phyloP scores from a whole-genome alignment of 495 filamentous ascomycete genomes.

The Hypoxylon fuscum region DNA sequence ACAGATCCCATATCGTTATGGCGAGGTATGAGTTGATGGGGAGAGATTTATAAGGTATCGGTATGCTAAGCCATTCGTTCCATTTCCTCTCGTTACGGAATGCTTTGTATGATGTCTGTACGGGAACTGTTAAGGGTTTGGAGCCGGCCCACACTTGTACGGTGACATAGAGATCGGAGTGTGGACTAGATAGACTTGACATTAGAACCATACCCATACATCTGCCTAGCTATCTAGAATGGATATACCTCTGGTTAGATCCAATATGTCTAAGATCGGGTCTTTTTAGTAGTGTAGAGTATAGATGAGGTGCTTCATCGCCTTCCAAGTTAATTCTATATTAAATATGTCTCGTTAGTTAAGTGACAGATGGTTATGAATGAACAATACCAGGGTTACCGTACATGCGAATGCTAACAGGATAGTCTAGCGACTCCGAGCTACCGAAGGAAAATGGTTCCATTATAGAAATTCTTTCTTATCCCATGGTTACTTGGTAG shows the following conservation, averaged over 20 bases:
- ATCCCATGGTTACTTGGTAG: slow-evolving; percentile 14
- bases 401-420: slow-evolving; percentile 86
- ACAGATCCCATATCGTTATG: slow-evolving; percentile 95
- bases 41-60: slow-evolving; percentile 80
- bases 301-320: slow-evolving; percentile 77
- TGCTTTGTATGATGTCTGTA: slow-evolving; percentile 90
- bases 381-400: slow-evolving; percentile 7
- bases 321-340: slow-evolving; percentile 85
- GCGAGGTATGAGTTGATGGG: slow-evolving; percentile 84
- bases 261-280: slow-evolving; percentile 86
- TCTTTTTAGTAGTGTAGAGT: slow-evolving; percentile 77
- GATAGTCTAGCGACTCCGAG: slow-evolving; percentile 79
- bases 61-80: slow-evolving; percentile 96
- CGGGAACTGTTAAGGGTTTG: slow-evolving; percentile 88
- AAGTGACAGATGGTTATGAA: slow-evolving; percentile 7
- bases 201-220: slow-evolving; percentile 20
- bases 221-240: too few species aligned
- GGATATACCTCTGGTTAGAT: slow-evolving; percentile 70
- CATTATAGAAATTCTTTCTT: slow-evolving; percentile 64
- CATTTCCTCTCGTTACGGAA: slow-evolving; percentile 84
- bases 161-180: slow-evolving; percentile 92
- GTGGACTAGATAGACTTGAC: slow-evolving; percentile 49
- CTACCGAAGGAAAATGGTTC: slow-evolving; percentile 94
- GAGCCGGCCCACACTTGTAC: slow-evolving; percentile 95
- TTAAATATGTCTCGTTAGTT: slow-evolving; percentile 1